These are phyloP conservation scores for Glutinoglossum americanum DNA, from an alignment of 495 filamentous ascomycete genomes.

Conservation along the genomic window DNA sequence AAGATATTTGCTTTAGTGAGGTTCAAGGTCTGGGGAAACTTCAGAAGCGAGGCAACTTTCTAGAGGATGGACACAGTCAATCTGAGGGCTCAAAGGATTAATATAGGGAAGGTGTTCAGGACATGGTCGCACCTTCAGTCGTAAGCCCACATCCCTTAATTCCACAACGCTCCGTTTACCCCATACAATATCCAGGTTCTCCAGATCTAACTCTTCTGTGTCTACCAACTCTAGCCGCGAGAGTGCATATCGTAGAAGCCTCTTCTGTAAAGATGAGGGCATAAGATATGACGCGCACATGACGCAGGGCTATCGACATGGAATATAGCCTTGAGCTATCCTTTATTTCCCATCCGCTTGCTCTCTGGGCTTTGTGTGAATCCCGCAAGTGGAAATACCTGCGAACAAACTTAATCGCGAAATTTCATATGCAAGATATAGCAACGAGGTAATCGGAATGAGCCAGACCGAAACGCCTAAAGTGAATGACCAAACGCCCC, in stretches of 20 bases:
- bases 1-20: constrained; percentile 48
- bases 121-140: constrained; percentile 36
- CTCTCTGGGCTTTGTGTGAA: neutral
- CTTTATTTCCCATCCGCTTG: neutral
- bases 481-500: neutral
- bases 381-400: neutral
- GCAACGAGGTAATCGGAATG: neutral
- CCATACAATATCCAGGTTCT: constrained; percentile 55
- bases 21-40: constrained; percentile 45
- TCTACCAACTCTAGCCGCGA: constrained; percentile 65
- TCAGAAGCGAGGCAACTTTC: constrained; percentile 54
- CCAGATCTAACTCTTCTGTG: constrained; percentile 53
- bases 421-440: neutral
- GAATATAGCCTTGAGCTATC: neutral
- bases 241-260: constrained; percentile 58
- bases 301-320: neutral
- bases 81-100: neutral
- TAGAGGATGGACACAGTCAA: constrained; percentile 14
- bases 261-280: constrained; percentile 62
- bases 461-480: neutral
- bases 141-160: constrained; percentile 58
- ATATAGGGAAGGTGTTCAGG: neutral
- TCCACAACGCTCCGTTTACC: constrained; percentile 61
- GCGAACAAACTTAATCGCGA: neutral
- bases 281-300: constrained; percentile 23